phyloP scores from a whole-genome alignment of 257 asterid species.

The Solanum sitiens region DNA sequence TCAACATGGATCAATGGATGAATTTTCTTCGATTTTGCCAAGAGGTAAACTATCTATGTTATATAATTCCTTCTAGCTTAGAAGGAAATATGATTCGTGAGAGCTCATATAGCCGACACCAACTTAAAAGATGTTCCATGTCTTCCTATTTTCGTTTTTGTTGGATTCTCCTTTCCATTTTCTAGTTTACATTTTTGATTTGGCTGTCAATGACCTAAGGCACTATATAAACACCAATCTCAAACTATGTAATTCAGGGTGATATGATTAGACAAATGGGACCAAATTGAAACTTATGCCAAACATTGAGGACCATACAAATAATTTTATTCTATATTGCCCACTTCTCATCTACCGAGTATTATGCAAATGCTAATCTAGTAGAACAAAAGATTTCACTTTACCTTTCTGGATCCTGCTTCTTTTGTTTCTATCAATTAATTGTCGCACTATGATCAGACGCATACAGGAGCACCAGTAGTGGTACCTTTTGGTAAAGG shows the following conservation, averaged over 20 bases:
- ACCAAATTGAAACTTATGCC: not conserved
- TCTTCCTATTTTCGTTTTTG: not conserved
- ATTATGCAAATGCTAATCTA: not conserved
- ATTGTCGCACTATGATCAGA: not conserved
- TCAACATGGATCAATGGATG: conserved; percentile 88
- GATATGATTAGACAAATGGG: not conserved
- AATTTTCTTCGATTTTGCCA: conserved; percentile 70
- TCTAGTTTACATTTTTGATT: not conserved
- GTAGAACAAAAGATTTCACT: not conserved
- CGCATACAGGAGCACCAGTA: not conserved
- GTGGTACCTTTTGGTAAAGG: not conserved
- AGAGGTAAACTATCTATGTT: conserved; percentile 35
- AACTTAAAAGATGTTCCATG: not conserved
- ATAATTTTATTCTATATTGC: not conserved
- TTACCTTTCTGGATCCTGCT: not conserved
- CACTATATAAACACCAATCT: not conserved
- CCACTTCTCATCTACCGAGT: not conserved
- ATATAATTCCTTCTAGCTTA: not conserved
- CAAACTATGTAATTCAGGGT: not conserved
- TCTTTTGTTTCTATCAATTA: not conserved
- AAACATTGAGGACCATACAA: not conserved
- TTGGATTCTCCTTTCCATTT: not conserved
- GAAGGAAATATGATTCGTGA: not conserved
- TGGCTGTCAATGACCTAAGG: not conserved
- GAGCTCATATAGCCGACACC: not conserved